These are phyloP conservation scores for Eutypella sp. DNA, from an alignment of 2,329 filamentous ascomycete species.

Conservation along the genomic window DNA sequence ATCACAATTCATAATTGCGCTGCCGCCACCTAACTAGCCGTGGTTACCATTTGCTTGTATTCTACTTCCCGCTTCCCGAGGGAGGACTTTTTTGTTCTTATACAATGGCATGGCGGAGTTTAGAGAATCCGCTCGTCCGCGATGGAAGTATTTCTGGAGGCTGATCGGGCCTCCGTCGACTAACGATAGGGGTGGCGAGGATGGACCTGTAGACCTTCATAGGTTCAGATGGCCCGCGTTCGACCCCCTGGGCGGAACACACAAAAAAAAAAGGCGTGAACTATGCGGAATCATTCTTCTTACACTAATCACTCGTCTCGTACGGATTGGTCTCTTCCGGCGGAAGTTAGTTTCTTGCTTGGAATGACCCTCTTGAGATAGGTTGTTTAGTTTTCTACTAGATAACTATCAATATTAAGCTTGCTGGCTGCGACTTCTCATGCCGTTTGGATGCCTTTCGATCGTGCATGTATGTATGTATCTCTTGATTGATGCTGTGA, in stretches of 20 bases:
- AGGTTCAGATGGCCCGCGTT: neutral
- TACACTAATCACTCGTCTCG: conserved; percentile 6
- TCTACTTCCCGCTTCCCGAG: conserved; percentile 16
- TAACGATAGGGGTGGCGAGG: conserved; percentile 8
- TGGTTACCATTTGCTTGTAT: conserved; percentile 20
- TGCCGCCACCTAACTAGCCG: conserved; percentile 4
- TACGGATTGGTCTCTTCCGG: conserved; percentile 14
- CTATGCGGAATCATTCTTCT: conserved; percentile 2
- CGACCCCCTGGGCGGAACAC: neutral
- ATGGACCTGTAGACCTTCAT: too few species aligned
- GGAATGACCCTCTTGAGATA: conserved; percentile 15
- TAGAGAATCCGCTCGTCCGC: conserved; percentile 18
- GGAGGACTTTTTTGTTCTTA: conserved; percentile 16
- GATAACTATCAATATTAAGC: conserved; percentile 5
- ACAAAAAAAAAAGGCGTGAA: neutral
- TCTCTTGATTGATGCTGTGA: too few species aligned
- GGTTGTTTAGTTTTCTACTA: conserved; percentile 17
- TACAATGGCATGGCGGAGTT: conserved; percentile 16
- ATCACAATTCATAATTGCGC: conserved; percentile 7
- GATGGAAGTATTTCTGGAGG: conserved; percentile 18
- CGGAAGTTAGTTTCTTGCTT: conserved; percentile 14
- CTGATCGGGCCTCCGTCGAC: conserved; percentile 12
- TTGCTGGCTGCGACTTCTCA: neutral
- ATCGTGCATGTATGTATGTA: too few species aligned
- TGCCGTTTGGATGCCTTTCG: too few species aligned